Base-by-base conservation (phyloP, 805 yeast species). In the Ogataea pignaliae region DNA sequence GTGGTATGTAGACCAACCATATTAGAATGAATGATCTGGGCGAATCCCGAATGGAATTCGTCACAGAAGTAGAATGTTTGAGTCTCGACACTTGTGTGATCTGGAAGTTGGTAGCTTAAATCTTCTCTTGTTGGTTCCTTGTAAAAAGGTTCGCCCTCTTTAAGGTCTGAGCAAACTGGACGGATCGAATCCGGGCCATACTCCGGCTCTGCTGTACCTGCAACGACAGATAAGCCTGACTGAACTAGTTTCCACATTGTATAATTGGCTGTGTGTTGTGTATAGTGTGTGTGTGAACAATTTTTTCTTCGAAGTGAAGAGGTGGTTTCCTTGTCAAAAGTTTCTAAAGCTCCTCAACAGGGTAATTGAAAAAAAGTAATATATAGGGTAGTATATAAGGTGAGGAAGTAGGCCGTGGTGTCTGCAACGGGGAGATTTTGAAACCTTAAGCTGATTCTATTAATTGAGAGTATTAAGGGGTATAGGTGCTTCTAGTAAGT, bases 201-300 rank as follows among this genome's bases (percentile, higher is more conserved):
- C 61, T 85, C 96, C 21, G 99, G 99, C 65, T 93, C 99, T 2
- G 96, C 97, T 11, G 95, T 79, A 43, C 99, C 99, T 6, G 97
- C 91, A 37, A 89, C 93, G 6, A 95, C 93, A n/a, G 97, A 87
- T n/a, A 61, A 43, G 13, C 66, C 68, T 4, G 63, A 52, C 46
- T 63, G 68, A 38, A 62, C 63, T 42, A 62, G 42, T 43, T 61
- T 63, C 68, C 68, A 63, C 68, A 63, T 63, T 21, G 26, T 21
- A 7, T 21, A 21, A 21, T 21, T 21, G 26, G 26, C 26, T 21
- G 26, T 21, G 26, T 31, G 12, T 30, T 7, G 18, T 28, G 21
- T 13, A 21, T 39, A 28, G 37, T 42, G 43, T 41, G 29, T 40
- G 8, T 37, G 4, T 21, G 7, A 21, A 21, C n/a, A n/a, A n/a